Conservation (phyloP, 139 green algal genomes). For the Diplosphaera chodatii region DNA sequence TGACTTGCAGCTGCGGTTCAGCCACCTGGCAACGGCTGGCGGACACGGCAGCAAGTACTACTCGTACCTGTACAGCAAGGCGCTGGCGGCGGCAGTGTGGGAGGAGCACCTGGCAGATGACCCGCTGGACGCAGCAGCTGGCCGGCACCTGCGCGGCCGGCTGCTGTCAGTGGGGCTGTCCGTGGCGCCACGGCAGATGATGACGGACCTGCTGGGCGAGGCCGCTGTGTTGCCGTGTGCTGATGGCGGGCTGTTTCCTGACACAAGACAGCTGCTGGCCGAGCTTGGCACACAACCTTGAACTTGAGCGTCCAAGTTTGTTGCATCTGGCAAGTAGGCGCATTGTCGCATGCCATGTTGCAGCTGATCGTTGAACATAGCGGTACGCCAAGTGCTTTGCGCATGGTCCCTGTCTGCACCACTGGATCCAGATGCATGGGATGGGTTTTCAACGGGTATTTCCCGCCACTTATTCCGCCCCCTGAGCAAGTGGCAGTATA, state of each 20-base stretch:
- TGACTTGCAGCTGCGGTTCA: background rate
- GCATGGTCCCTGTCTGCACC: too few relatives aligned
- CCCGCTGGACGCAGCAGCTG: conserved; percentile 2
- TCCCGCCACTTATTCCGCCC: too few relatives aligned
- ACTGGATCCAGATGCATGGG: too few relatives aligned
- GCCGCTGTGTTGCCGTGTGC: background rate
- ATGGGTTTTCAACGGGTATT: too few relatives aligned
- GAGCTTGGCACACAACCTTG: too few relatives aligned
- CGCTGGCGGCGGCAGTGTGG: conserved; percentile 9
- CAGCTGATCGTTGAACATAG: too few relatives aligned
- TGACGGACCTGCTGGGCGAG: background rate
- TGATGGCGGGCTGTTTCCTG: background rate
- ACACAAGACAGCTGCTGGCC: background rate
- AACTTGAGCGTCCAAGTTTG: too few relatives aligned
- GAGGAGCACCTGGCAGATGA: background rate
- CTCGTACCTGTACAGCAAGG: conserved; percentile 13
- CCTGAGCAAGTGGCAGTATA: too few relatives aligned
- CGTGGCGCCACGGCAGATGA: conserved; percentile 2
- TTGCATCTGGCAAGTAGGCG: too few relatives aligned
- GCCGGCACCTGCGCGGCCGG: background rate
- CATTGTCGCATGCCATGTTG: too few relatives aligned
- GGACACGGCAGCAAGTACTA: conserved; percentile 8
- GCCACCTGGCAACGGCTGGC: background rate
- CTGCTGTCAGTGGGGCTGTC: conserved; percentile 3
- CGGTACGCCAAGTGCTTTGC: too few relatives aligned